Evolutionary conservation across 2,329 filamentous ascomycete species (phyloP), one percentile per base, ranked within the genome.

Genomic region (Amylocarpus encephaloides): DNA sequence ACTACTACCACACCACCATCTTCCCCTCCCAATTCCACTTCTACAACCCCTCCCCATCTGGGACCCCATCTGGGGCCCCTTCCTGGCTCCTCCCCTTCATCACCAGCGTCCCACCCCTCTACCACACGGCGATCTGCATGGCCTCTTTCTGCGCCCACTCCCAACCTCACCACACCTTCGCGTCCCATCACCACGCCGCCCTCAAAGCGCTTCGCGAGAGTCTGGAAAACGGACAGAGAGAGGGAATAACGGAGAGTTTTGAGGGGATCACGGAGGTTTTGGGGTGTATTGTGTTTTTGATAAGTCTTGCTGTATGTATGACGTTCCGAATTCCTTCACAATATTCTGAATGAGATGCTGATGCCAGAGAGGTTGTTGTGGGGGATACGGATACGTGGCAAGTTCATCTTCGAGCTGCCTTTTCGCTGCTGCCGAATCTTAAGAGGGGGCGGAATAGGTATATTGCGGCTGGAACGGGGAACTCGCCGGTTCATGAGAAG

Each of bases 21-120:
- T 77, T 83, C 53, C 79, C 79, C 1, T 77, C 80, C 54, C 66
- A 83, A 1, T 83, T 80, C 58, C 80, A 80, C 3, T 80, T 82
- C 62, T 83, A 83, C 62, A 72, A 71, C 1, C 80, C 80, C 0
- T 69, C 71, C 22, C 22, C 22, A 26, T n/a, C n/a, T n/a, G n/a
- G n/a, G 1, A 59, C 79, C 10, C 68, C 77, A 2, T 69, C 75
- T 44, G 75, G 77, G 15, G 80, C 79, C 10, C 73, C 77, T 32
- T 74, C 76, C 12, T 84, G 80, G 81, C 69, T 84, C 33, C 65
- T 84, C 30, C 74, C 76, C 18, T 67, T 79, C 33, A 68, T 82
- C n/a, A 72, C 74, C 51, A 73, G 71, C 55, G 80, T 79, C 66
- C 75, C 73, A 50, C 70, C 76, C 1, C 69, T 81, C 22, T 79